A percentile compares a stretch with the other conserved stretches of the same genome.
Conservation (phyloP, 2,329 filamentous ascomycete species). For the Phaeosphaeriaceae sp. region DNA sequence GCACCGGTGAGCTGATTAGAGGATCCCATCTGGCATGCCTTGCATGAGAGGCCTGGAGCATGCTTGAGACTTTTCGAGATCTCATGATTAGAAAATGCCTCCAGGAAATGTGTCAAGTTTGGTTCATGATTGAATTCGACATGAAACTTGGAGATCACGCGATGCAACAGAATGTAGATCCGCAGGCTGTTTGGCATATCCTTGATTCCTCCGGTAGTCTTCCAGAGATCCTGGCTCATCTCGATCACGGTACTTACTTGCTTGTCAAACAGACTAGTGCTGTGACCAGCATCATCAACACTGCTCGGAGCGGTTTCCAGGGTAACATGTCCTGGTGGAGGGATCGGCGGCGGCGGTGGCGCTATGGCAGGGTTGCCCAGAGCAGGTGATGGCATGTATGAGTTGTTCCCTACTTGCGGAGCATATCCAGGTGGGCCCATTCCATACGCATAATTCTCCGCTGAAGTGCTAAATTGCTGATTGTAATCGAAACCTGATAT, state of each 20-base stretch:
- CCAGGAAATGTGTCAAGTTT: constrained; percentile 62
- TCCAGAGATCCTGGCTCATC: constrained; percentile 69
- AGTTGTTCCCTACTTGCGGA: constrained; percentile 25
- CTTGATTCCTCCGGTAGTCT: constrained; percentile 64
- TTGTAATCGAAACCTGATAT: constrained; percentile 37
- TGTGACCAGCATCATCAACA: constrained; percentile 34
- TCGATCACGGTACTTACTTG: constrained; percentile 52
- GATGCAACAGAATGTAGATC: constrained; percentile 69
- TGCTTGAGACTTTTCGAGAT: constrained; percentile 53
- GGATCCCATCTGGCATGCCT: constrained; percentile 45
- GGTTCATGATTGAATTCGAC: constrained; percentile 65
- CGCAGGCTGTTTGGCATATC: constrained; percentile 68
- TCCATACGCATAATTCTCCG: constrained; percentile 40
- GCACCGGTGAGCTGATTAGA: constrained; percentile 36
- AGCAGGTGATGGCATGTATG: constrained; percentile 43
- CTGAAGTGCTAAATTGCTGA: constrained; percentile 36
- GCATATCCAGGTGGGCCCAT: constrained; percentile 42
- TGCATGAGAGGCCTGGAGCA: constrained; percentile 54
- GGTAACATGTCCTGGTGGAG: constrained; percentile 23
- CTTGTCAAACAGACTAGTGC: constrained; percentile 46
- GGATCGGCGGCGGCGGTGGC: constrained; percentile 32
- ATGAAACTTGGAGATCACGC: constrained; percentile 65
- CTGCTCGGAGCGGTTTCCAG: constrained; percentile 21
- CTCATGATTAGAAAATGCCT: constrained; percentile 52
- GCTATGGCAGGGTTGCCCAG: constrained; percentile 37